Evolutionary conservation across 1,139 yeast species (phyloP).

Genomic region (Taiozyma sp.): DNA sequence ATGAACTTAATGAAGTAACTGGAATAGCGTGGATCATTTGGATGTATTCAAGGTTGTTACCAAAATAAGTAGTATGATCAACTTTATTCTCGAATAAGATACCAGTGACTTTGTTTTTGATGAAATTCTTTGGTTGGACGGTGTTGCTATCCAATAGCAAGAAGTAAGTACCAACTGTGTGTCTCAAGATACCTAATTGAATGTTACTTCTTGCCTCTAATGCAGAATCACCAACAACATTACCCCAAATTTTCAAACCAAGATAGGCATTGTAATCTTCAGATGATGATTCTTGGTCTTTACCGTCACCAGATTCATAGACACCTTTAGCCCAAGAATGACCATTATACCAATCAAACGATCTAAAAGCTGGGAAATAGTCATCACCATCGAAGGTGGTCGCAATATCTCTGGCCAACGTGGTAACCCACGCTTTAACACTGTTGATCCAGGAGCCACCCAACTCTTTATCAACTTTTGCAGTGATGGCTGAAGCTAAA

Average conservation of each 20-base stretch:
- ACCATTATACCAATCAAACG: conserved; percentile 75
- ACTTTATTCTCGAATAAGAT: conserved; percentile 81
- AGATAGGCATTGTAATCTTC: conserved; percentile 74
- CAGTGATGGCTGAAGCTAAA: conserved; percentile 64
- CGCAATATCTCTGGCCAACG: conserved; percentile 62
- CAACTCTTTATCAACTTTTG: conserved; percentile 42
- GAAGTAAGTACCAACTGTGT: conserved; percentile 59
- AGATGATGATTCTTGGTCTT: conserved; percentile 71
- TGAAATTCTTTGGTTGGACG: conserved; percentile 46
- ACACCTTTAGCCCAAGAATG: conserved; percentile 83
- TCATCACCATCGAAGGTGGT: conserved; percentile 52
- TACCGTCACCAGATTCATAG: conserved; percentile 70
- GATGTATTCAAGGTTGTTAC: conserved; percentile 68
- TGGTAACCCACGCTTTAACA: conserved; percentile 51
- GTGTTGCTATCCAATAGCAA: conserved; percentile 44
- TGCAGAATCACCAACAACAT: conserved; percentile 44
- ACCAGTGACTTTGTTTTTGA: conserved; percentile 68
- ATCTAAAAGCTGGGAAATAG: conserved; percentile 68
- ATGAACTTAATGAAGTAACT: conserved; percentile 77
- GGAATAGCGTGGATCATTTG: conserved; percentile 97
- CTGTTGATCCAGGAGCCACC: conserved; percentile 48
- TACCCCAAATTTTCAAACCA: conserved; percentile 68
- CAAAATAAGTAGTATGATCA: conserved; percentile 90
- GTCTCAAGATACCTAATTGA: conserved; percentile 53
- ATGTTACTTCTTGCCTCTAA: conserved; percentile 53